A percentile compares a stretch with the other conserved stretches of the same genome.
phyloP scores from a whole-genome alignment of 306 rosid genomes.

The Abrus pulchellus region DNA sequence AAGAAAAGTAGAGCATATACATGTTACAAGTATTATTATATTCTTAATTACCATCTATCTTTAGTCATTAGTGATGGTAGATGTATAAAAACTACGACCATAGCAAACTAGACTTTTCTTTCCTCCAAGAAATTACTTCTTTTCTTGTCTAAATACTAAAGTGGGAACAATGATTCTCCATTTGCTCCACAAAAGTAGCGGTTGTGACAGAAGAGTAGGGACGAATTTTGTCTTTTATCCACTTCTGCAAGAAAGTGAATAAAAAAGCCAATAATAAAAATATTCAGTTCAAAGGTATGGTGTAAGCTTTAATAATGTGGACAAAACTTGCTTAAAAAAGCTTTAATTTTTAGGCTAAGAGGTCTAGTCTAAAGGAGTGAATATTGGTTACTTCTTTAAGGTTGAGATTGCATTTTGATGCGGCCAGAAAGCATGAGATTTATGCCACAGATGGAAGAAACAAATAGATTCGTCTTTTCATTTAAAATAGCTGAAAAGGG shows the following conservation, averaged over 20 bases:
- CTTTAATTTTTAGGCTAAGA: too few relatives aligned
- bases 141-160: background rate
- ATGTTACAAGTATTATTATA: background rate
- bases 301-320: background rate
- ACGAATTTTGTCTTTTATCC: too few relatives aligned
- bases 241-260: background rate
- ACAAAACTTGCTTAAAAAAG: constrained; percentile 12
- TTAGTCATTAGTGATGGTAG: background rate
- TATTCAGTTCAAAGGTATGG: background rate
- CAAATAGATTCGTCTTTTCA: background rate
- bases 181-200: background rate
- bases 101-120: background rate
- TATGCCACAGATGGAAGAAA: background rate
- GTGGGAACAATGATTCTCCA: background rate
- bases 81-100: background rate
- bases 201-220: background rate
- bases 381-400: background rate
- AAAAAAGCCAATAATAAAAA: background rate
- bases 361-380: background rate
- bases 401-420: constrained; percentile 1
- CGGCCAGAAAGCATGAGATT: background rate
- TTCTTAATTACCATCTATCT: background rate
- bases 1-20: background rate
- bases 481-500: background rate
- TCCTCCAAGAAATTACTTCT: background rate